Evolutionary conservation across 768 basidiomycete species (phyloP).

Genomic region (Lentinula edodes): DNA sequence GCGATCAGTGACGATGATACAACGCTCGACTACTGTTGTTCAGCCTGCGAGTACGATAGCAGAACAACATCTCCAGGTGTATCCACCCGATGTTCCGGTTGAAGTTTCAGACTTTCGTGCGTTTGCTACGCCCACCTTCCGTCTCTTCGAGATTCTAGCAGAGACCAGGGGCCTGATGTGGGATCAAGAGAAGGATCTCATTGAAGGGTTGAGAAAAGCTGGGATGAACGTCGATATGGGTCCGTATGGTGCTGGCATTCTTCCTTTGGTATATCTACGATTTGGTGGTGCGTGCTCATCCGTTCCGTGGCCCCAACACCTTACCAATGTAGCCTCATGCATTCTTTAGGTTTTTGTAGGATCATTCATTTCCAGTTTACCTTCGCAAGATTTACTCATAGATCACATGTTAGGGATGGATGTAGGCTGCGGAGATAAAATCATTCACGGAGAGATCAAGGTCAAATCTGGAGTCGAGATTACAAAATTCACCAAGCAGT

Average conservation of each 20-base stretch:
- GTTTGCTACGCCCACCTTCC: neutral
- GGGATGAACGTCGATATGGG: constrained; percentile 2
- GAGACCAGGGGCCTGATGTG: neutral
- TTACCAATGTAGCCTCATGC: neutral
- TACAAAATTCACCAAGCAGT: constrained; percentile 25
- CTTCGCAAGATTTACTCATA: too few relatives aligned
- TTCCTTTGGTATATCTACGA: neutral
- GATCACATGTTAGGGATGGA: constrained; percentile 16
- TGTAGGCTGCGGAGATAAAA: constrained; percentile 44
- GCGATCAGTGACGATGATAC: neutral
- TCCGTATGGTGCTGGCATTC: neutral
- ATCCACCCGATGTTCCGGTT: neutral
- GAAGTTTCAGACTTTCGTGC: constrained; percentile 1
- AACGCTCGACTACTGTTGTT: neutral
- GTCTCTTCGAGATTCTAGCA: neutral
- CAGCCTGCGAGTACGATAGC: neutral
- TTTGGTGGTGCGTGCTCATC: too few relatives aligned
- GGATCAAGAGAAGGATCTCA: neutral
- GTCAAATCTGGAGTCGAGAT: constrained; percentile 50
- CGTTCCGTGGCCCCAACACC: too few relatives aligned
- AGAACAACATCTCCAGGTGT: neutral
- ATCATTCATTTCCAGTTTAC: too few relatives aligned
- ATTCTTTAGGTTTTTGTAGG: too few relatives aligned
- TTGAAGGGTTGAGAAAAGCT: neutral
- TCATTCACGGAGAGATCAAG: constrained; percentile 50